These are phyloP conservation scores for Metschnikowia bowlesiae DNA, from an alignment of 805 yeast species.

Conservation along the genomic window DNA sequence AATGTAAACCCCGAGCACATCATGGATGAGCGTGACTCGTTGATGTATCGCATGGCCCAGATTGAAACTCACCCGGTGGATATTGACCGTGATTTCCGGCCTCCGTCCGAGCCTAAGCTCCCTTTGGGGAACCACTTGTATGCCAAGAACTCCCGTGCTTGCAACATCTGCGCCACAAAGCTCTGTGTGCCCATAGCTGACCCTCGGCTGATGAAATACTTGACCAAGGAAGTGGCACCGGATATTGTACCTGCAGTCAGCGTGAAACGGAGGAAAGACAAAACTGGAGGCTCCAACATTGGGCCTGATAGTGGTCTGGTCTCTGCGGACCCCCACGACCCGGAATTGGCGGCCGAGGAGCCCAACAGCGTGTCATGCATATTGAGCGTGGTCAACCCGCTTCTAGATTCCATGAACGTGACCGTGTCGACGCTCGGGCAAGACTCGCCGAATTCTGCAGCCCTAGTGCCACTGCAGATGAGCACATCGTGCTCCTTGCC, in stretches of 20 bases:
- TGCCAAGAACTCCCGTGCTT: constrained; percentile 23
- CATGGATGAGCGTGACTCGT: constrained; percentile 8
- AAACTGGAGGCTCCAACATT: background rate
- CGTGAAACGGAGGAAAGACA: constrained; percentile 12
- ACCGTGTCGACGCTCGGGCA: constrained; percentile 22
- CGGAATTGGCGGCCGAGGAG: background rate
- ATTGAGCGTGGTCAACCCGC: constrained; percentile 32
- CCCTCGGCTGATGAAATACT: constrained; percentile 25
- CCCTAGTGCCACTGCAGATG: background rate
- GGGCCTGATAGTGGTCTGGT: background rate
- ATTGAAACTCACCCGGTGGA: constrained; percentile 5
- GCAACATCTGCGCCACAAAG: constrained; percentile 26
- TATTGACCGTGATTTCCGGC: constrained; percentile 8
- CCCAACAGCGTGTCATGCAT: constrained; percentile 14
- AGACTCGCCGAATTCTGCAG: constrained; percentile 13
- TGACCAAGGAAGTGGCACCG: constrained; percentile 28
- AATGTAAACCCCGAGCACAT: constrained; percentile 3
- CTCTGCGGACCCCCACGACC: background rate
- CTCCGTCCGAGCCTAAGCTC: background rate
- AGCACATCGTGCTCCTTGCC: constrained; percentile 20
- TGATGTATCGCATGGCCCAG: constrained; percentile 4
- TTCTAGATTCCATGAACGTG: constrained; percentile 18
- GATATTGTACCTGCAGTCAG: constrained; percentile 31
- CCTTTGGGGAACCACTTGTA: constrained; percentile 26
- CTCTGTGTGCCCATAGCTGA: constrained; percentile 26